A percentile compares a stretch with the other conserved stretches of the same genome.
Evolutionary conservation across 2,329 filamentous ascomycete species (phyloP).

Genomic region (Huntiella moniliformis): DNA sequence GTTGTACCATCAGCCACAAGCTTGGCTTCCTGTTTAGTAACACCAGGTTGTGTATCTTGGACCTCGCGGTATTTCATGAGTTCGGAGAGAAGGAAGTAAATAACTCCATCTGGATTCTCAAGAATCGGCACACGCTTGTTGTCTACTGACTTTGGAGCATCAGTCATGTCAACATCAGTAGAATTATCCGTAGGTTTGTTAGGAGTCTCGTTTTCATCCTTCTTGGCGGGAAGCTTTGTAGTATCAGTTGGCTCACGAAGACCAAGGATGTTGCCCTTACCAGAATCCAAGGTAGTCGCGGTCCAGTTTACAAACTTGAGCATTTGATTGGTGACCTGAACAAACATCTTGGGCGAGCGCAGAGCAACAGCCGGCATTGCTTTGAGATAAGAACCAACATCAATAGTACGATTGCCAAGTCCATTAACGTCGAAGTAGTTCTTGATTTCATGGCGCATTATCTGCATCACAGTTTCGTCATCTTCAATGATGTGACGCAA

Average conservation of each 20-base stretch:
- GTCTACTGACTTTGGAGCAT: slow-evolving; percentile 48
- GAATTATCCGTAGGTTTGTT: background rate
- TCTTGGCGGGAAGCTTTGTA: background rate
- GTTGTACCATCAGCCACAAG: background rate
- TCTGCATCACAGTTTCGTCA: slow-evolving; percentile 71
- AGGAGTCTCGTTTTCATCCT: background rate
- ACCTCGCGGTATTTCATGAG: slow-evolving; percentile 82
- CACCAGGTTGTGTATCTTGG: slow-evolving; percentile 51
- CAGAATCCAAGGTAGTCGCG: slow-evolving; percentile 2
- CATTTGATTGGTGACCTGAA: slow-evolving; percentile 72
- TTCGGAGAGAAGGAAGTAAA: slow-evolving; percentile 87
- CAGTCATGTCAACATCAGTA: slow-evolving; percentile 38
- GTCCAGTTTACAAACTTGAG: slow-evolving; percentile 30
- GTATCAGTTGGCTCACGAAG: slow-evolving; percentile 3
- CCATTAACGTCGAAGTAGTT: slow-evolving; percentile 46
- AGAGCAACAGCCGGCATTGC: slow-evolving; percentile 63
- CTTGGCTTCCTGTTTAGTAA: slow-evolving; percentile 8
- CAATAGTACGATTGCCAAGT: slow-evolving; percentile 36
- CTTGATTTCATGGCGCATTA: slow-evolving; percentile 80
- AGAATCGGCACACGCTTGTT: slow-evolving; percentile 55
- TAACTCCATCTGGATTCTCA: slow-evolving; percentile 83
- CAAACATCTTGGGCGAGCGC: slow-evolving; percentile 67
- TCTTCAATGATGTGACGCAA: slow-evolving; percentile 89
- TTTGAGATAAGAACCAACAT: slow-evolving; percentile 56
- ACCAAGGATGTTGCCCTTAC: slow-evolving; percentile 10